Evolutionary conservation across 2,329 filamentous ascomycete genomes (phyloP).

Genomic region (Cryphonectria naterciae): DNA sequence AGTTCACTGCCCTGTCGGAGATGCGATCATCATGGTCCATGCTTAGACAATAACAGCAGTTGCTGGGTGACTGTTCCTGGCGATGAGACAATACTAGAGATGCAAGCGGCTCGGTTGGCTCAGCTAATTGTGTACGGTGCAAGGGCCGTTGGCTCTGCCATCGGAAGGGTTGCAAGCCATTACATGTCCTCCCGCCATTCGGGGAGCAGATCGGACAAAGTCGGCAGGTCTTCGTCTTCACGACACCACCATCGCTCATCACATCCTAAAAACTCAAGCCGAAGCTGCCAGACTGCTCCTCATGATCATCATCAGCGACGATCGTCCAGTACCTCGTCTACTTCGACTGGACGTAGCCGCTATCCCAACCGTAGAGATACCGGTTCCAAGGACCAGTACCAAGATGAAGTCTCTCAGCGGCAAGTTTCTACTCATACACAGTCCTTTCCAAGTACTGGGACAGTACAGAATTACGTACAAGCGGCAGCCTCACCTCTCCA

Average conservation of each 20-base stretch:
- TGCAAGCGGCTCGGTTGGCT: neutral
- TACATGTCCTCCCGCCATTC: neutral
- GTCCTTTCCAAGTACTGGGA: neutral
- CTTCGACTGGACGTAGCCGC: neutral
- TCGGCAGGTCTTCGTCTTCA: neutral
- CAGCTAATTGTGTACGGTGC: neutral
- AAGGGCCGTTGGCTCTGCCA: neutral
- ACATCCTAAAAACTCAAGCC: neutral
- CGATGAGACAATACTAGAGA: neutral
- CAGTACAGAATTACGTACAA: neutral
- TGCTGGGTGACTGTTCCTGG: slow-evolving; percentile 1
- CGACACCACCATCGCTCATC: neutral
- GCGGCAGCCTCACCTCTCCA: neutral
- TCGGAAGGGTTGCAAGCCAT: neutral
- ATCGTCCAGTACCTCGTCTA: neutral
- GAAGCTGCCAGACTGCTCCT: neutral
- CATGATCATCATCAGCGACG: neutral
- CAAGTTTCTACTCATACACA: neutral
- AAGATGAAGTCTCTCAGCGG: neutral
- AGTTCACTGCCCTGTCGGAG: neutral
- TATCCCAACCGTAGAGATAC: neutral
- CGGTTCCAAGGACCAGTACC: neutral
- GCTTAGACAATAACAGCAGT: neutral
- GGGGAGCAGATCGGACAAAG: neutral
- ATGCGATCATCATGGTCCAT: neutral